These are phyloP conservation scores for Nothophoma quercina DNA, from an alignment of 2,329 filamentous ascomycete genomes.

Conservation along the genomic window DNA sequence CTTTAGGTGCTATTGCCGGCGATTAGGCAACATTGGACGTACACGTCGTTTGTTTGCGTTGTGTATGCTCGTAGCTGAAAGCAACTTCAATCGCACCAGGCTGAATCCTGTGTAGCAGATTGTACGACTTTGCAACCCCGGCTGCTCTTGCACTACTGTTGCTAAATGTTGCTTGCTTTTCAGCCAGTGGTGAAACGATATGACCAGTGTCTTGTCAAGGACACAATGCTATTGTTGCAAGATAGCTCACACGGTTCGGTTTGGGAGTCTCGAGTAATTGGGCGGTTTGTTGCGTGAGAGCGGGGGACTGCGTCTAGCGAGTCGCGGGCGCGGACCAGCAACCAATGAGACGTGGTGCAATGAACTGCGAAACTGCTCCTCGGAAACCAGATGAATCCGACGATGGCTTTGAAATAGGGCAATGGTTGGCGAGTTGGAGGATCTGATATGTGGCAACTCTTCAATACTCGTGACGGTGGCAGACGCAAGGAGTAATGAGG, in stretches of 20 bases:
- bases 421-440: conserved; percentile 18
- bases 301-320: conserved; percentile 47
- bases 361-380: conserved; percentile 36
- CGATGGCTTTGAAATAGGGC: conserved; percentile 21
- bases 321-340: conserved; percentile 36
- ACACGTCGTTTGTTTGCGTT: conserved; percentile 8
- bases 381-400: conserved; percentile 29
- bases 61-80: conserved; percentile 2
- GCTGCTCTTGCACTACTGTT: not conserved
- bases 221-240: conserved; percentile 22
- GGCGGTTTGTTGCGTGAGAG: conserved; percentile 41
- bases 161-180: not conserved
- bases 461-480: conserved; percentile 25
- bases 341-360: conserved; percentile 40
- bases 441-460: conserved; percentile 17
- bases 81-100: conserved; percentile 3
- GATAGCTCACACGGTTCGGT: conserved; percentile 34
- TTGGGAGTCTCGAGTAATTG: conserved; percentile 41
- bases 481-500: conserved; percentile 28
- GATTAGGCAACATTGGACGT: conserved; percentile 38
- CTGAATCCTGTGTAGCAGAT: conserved; percentile 6
- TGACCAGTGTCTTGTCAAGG: conserved; percentile 16
- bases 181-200: conserved; percentile 19
- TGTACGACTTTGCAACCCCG: conserved; percentile 17
- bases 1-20: conserved; percentile 28